phyloP scores from a whole-genome alignment of 495 filamentous ascomycete species.

The Penicillium silybi region DNA sequence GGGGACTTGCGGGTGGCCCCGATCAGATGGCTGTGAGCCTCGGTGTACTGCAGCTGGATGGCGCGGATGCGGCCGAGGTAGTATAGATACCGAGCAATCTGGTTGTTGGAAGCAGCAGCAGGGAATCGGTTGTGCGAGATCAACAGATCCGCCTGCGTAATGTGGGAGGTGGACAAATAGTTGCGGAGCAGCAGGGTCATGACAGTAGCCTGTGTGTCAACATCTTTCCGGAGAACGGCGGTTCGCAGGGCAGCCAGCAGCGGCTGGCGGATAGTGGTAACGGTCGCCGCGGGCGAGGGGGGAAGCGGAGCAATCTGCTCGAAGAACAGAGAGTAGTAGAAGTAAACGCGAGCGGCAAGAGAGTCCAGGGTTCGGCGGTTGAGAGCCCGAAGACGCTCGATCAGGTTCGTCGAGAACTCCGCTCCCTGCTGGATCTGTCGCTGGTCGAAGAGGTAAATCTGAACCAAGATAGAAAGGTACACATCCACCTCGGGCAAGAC shows the following conservation, averaged over 20 bases:
- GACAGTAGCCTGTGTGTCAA: constrained; percentile 91
- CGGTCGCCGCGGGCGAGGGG: constrained; percentile 77
- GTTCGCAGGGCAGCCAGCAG: constrained; percentile 87
- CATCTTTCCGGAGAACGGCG: constrained; percentile 89
- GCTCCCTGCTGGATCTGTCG: constrained; percentile 74
- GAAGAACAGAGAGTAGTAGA: constrained; percentile 92
- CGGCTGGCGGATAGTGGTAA: constrained; percentile 79
- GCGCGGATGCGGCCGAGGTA: constrained; percentile 95
- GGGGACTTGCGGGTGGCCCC: constrained; percentile 93
- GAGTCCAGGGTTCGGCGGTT: constrained; percentile 95
- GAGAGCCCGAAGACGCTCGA: constrained; percentile 77
- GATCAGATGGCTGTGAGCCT: constrained; percentile 90
- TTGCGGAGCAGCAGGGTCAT: constrained; percentile 93
- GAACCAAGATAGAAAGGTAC: constrained; percentile 82
- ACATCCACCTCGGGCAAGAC: constrained; percentile 85
- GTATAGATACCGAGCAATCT: constrained; percentile 93
- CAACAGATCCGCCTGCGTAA: constrained; percentile 91
- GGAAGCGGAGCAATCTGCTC: constrained; percentile 83
- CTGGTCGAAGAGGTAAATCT: constrained; percentile 84
- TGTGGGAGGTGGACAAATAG: constrained; percentile 93
- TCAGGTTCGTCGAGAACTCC: constrained; percentile 74
- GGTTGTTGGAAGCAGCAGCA: constrained; percentile 88
- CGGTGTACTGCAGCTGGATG: constrained; percentile 92
- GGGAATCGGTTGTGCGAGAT: constrained; percentile 95
- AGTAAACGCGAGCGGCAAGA: constrained; percentile 92